Evolutionary conservation across 768 basidiomycete species (phyloP).

Genomic region (Lentinula lateritia): DNA sequence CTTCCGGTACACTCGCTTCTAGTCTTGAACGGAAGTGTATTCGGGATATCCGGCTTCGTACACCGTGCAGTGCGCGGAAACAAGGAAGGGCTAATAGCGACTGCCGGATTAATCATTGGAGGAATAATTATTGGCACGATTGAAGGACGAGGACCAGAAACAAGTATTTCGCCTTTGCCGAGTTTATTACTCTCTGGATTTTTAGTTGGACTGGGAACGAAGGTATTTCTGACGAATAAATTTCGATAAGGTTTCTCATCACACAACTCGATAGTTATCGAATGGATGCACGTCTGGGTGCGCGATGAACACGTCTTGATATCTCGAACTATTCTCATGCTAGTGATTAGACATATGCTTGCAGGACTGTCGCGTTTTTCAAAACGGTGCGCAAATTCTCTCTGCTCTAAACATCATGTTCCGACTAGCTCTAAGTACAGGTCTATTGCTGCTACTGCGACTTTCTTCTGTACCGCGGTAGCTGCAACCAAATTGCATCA

Average conservation of each 20-base stretch:
- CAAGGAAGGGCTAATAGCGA: slow-evolving; percentile 34
- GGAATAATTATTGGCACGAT: slow-evolving; percentile 38
- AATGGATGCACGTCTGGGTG: slow-evolving; percentile 68
- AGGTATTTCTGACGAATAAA: slow-evolving; percentile 24
- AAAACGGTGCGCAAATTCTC: slow-evolving; percentile 30
- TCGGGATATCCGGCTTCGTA: slow-evolving; percentile 60
- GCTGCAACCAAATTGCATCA: slow-evolving; percentile 39
- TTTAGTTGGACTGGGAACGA: slow-evolving; percentile 54
- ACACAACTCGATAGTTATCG: slow-evolving; percentile 30
- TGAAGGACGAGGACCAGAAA: slow-evolving; percentile 28
- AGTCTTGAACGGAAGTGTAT: slow-evolving; percentile 48
- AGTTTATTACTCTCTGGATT: slow-evolving; percentile 42
- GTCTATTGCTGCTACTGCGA: slow-evolving; percentile 48
- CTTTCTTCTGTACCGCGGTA: slow-evolving; percentile 45
- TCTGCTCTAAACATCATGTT: background rate
- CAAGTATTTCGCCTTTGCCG: slow-evolving; percentile 15
- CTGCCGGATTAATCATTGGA: slow-evolving; percentile 42
- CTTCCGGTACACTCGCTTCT: slow-evolving; percentile 47
- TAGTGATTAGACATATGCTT: slow-evolving; percentile 51
- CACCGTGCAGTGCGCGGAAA: slow-evolving; percentile 43
- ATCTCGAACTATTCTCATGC: background rate
- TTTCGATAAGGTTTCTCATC: background rate
- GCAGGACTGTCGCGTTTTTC: slow-evolving; percentile 55
- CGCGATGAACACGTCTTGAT: slow-evolving; percentile 3
- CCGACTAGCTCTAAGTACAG: slow-evolving; percentile 34